Evolutionary conservation across 257 asterid genomes (phyloP).

Genomic region (Fraxinus anomala): DNA sequence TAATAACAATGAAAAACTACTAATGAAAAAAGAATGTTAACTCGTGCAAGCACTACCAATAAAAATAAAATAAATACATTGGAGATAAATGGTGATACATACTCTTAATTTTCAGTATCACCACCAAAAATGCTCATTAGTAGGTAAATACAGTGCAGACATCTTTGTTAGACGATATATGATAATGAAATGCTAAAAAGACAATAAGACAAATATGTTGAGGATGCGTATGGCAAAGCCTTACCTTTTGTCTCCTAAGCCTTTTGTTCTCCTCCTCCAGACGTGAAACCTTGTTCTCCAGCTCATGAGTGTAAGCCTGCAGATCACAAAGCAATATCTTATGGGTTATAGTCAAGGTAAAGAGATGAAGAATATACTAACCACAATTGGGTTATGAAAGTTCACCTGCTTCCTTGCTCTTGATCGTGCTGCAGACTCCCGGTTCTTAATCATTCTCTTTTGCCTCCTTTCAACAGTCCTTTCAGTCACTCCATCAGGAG

Average conservation of each 20-base stretch:
- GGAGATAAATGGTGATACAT: neutral
- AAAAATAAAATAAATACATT: neutral
- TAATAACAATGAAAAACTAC: no score
- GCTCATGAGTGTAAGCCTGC: conserved; percentile 94
- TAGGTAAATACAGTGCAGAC: neutral
- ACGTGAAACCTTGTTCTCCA: conserved; percentile 85
- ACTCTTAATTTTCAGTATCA: neutral
- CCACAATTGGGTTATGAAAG: conserved; percentile 11
- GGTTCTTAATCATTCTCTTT: conserved; percentile 91
- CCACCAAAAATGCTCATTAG: conserved; percentile 12
- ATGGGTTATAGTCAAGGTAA: neutral
- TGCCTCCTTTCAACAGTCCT: conserved; percentile 84
- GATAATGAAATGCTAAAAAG: conserved; percentile 6
- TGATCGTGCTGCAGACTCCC: conserved; percentile 97
- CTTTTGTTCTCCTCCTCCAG: conserved; percentile 90
- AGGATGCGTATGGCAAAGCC: conserved; percentile 25
- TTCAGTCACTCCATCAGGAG: conserved; percentile 67
- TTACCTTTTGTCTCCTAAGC: conserved; percentile 78
- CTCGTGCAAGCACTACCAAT: conserved; percentile 9
- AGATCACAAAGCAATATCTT: conserved; percentile 21
- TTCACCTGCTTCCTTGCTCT: conserved; percentile 90
- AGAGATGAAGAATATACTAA: neutral
- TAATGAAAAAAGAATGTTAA: neutral
- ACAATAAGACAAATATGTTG: conserved; percentile 8
- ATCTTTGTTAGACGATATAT: neutral